Base-by-base conservation (phyloP, 192 early-diverging fungal genomes). In the Umbelopsis vinacea region DNA sequence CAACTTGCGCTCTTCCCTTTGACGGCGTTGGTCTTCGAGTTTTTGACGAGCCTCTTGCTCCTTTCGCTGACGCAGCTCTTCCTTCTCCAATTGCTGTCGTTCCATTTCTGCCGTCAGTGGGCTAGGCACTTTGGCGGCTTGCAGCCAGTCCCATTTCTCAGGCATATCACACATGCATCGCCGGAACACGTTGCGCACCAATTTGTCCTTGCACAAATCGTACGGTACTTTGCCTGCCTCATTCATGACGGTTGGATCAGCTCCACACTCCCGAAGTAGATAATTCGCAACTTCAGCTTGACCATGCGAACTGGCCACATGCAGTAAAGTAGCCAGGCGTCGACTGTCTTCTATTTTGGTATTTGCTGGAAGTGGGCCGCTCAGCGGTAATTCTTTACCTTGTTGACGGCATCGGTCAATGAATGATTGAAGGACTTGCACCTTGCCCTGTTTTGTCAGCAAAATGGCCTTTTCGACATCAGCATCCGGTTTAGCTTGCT, bases 101-200 rank as follows among this genome's bases (percentile, higher is more conserved):
- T 94, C 92, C 85, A 91, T 87, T 43, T 93, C 92, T 7, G 75
- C 69, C 0, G 92, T 92, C 9, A 94, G 79, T 17, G 92, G 86
- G n/a, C 88, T 87, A 14, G 94, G 93, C 2, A 95, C 87, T 46
- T 82, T 81, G 6, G 91, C 90, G 2, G 77, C 76, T 1, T 38
- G 72, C 11, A 84, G 67, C 84, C 87, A 91, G 45, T 89, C 83
- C 93, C 93, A 95, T 66, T 76, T 67, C 33, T 89, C 85, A 0
- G 88, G 87, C 14, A 86, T 57, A 17, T 76, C 68, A 24, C 85
- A 83, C 84, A 92, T 89, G 54, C 82, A 89, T 24, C 93, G 79
- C 12, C 93, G 82, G 75, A 93, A 95, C 10, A 80, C 85, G 76
- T 94, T 93, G 15, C 93, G 81, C 1, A 84, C 86, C 33, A 87